These are phyloP conservation scores for Globisporangium canariense DNA, from an alignment of 352 stramenopile species.

Conservation along the genomic window DNA sequence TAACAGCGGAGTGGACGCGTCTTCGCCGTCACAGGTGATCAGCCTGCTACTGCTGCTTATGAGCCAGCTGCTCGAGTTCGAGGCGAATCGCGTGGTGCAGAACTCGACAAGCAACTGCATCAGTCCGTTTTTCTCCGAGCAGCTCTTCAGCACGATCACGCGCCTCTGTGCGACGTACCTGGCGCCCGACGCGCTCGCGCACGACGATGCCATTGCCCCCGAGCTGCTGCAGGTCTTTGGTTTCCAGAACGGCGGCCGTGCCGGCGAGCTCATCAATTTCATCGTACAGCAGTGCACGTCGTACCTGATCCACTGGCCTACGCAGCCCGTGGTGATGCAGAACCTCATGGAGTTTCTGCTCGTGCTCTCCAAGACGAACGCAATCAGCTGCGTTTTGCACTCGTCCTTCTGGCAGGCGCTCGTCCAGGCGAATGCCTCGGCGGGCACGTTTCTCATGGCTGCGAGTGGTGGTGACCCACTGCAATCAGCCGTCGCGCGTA, in stretches of 20 bases:
- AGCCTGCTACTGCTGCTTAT: constrained; percentile 65
- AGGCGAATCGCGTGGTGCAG: constrained; percentile 50
- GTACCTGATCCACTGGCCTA: constrained; percentile 81
- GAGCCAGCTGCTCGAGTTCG: constrained; percentile 69
- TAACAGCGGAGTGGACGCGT: constrained; percentile 5
- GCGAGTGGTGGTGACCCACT: constrained; percentile 25
- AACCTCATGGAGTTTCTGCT: constrained; percentile 79
- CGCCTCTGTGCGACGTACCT: constrained; percentile 77
- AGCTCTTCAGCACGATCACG: constrained; percentile 67
- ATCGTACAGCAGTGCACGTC: constrained; percentile 60
- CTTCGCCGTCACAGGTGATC: constrained; percentile 35
- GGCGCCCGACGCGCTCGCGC: constrained; percentile 38
- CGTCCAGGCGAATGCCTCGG: constrained; percentile 65
- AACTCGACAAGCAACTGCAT: constrained; percentile 52
- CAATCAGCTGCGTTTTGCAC: constrained; percentile 51
- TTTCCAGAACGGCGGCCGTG: constrained; percentile 48
- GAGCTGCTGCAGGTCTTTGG: constrained; percentile 64
- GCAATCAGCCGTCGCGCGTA: constrained; percentile 45
- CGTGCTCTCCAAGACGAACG: constrained; percentile 58
- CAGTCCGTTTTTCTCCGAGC: constrained; percentile 81
- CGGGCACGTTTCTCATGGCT: constrained; percentile 47
- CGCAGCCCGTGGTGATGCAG: constrained; percentile 79
- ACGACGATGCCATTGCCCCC: constrained; percentile 38
- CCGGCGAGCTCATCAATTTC: constrained; percentile 62
- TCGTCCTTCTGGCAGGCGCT: constrained; percentile 68